Base-by-base conservation (phyloP, 2,329 filamentous ascomycete species). In the Botrytis byssoidea region DNA sequence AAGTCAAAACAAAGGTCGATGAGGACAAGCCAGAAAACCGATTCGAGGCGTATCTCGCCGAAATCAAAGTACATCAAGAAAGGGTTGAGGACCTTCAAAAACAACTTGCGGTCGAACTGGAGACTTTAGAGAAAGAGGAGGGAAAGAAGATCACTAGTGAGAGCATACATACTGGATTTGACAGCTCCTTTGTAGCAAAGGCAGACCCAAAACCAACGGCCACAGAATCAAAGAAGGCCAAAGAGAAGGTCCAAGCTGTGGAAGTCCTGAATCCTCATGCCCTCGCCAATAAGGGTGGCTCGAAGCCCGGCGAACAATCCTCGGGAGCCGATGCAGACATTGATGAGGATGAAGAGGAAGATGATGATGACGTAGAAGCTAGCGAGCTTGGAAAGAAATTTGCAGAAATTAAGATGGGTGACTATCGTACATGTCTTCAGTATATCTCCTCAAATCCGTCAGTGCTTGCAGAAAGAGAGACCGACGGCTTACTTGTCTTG, bases 91-190 rank as follows among this genome's bases (percentile, higher is more conserved):
- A 88, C 63, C 85, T 98, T 77, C 94, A 98, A 82, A 88, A 87
- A 77, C 88, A 98, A 78, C 85, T 98, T 66, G 81, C 90, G 46
- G 84, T 85, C 71, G 95, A 95, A 84, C 86, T 98, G 48, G 91
- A 86, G 7, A 90, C 94, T 83, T 86, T 99, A 59, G 93, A 98
- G 84, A 92, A 91, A 82, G 92, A 96, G 77, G 95, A 97, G 78
- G 85, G 88, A 74, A 89, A 88, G 81, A 98, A 98, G 85, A 99
- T 99, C 76, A 99, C 96, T 18, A 98, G 95, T 81, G 95, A 97
- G 77, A 88, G 89, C 77, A 90, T 97, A 78, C 92, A 95, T 80
- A 94, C 92, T 3, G 96, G 96, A 9, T 99, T 99, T 82, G 91
- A 97, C 83, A 95, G 90, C 82, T 97, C 95, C 3, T 88, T 92